Evolutionary conservation across 805 yeast genomes (phyloP).

Genomic region (Maudiozyma pseudohumilis): DNA sequence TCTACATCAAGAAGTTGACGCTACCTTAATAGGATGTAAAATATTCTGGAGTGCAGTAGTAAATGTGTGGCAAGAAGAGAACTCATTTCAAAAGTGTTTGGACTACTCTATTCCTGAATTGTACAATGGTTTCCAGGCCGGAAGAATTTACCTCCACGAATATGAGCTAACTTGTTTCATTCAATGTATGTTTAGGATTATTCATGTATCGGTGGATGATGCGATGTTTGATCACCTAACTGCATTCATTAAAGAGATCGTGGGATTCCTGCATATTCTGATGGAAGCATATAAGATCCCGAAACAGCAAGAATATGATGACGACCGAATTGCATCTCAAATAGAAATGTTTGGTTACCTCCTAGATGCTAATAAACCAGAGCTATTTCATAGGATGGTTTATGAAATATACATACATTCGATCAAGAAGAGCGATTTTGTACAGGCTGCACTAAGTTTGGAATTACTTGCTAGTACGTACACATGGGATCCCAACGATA

Average conservation of each 20-base stretch:
- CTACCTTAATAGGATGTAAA: conserved; percentile 54
- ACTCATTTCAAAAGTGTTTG: conserved; percentile 12
- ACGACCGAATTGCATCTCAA: conserved; percentile 73
- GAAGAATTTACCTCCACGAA: conserved; percentile 17
- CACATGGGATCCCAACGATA: conserved; percentile 55
- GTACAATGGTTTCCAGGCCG: conserved; percentile 20
- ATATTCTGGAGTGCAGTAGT: conserved; percentile 57
- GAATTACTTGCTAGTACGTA: conserved; percentile 70
- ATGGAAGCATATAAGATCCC: conserved; percentile 68
- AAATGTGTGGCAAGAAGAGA: conserved; percentile 12
- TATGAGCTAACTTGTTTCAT: conserved; percentile 17
- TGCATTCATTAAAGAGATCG: conserved; percentile 42
- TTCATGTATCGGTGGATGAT: conserved; percentile 41
- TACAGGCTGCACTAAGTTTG: conserved; percentile 77
- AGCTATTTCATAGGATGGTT: conserved; percentile 68
- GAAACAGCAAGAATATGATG: conserved; percentile 72
- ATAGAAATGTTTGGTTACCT: conserved; percentile 67
- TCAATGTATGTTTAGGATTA: conserved; percentile 11
- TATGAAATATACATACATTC: conserved; percentile 63
- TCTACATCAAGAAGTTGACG: conserved; percentile 52
- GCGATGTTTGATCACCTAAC: conserved; percentile 45
- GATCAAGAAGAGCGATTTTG: conserved; percentile 47
- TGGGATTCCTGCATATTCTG: conserved; percentile 54
- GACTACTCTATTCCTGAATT: conserved; percentile 19
- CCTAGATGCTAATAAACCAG: conserved; percentile 70